These are phyloP conservation scores for Priceomyces carsonii DNA, from an alignment of 805 yeast species.

Conservation along the genomic window DNA sequence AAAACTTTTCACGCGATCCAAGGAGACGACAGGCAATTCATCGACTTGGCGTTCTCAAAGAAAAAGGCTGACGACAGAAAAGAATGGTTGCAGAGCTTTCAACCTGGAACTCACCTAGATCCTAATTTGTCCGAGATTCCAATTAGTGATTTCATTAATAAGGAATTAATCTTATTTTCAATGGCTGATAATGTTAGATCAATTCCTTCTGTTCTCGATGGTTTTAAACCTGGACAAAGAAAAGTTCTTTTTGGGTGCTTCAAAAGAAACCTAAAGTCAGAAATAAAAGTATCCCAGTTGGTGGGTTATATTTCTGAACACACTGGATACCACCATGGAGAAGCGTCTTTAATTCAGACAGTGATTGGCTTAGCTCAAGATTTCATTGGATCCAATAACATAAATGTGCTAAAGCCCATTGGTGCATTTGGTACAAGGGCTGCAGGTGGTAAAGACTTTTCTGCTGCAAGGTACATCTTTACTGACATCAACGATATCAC, in stretches of 20 bases:
- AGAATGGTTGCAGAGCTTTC: conserved; percentile 90
- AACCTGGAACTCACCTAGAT: conserved; percentile 90
- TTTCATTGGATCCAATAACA: conserved; percentile 88
- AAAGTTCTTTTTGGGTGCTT: conserved; percentile 88
- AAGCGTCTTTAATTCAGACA: conserved; percentile 81
- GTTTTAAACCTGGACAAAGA: conserved; percentile 96
- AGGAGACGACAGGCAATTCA: conserved; percentile 71
- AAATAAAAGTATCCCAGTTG: conserved; percentile 86
- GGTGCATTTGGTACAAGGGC: conserved; percentile 97
- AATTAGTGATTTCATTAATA: conserved; percentile 89
- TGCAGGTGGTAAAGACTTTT: conserved; percentile 95
- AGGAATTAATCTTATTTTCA: conserved; percentile 90
- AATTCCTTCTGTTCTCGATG: conserved; percentile 91
- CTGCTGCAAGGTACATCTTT: conserved; percentile 96
- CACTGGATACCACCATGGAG: conserved; percentile 96
- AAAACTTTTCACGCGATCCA: conserved; percentile 81
- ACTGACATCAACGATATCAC: conserved; percentile 82
- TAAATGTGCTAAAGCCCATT: conserved; percentile 81
- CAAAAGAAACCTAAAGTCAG: conserved; percentile 71
- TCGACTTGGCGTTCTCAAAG: conserved; percentile 93
- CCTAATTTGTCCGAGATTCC: conserved; percentile 77
- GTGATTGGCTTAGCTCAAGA: conserved; percentile 94
- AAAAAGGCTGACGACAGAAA: conserved; percentile 96
- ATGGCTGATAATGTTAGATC: conserved; percentile 97
- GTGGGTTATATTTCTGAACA: conserved; percentile 87